phyloP scores from a whole-genome alignment of 345 rosid species.

The Trapa incisa region DNA sequence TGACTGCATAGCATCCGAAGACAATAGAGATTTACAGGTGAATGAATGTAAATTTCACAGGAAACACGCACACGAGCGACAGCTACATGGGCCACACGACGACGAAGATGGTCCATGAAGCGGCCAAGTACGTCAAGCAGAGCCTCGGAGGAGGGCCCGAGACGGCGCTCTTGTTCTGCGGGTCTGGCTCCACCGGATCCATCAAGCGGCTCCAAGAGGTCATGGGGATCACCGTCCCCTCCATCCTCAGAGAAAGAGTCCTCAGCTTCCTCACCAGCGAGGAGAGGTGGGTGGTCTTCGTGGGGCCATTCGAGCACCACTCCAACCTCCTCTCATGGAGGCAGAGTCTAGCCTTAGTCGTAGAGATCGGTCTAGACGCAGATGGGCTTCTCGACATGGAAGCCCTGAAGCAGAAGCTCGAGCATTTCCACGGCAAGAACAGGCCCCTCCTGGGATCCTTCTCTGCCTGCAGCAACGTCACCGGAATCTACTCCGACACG shows the following conservation, averaged over 20 bases:
- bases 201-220: slow-evolving; percentile 49
- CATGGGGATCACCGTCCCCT: slow-evolving; percentile 41
- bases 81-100: slow-evolving; percentile 42
- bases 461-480: slow-evolving; percentile 57
- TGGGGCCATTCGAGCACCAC: slow-evolving; percentile 59
- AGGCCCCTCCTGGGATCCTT: slow-evolving; percentile 47
- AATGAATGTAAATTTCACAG: slow-evolving; percentile 10
- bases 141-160: slow-evolving; percentile 37
- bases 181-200: slow-evolving; percentile 41
- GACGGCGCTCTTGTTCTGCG: slow-evolving; percentile 39
- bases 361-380: slow-evolving; percentile 34
- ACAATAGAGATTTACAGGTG: background rate
- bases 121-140: slow-evolving; percentile 29
- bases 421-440: slow-evolving; percentile 11
- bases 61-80: slow-evolving; percentile 45
- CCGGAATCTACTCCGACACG: slow-evolving; percentile 34
- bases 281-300: slow-evolving; percentile 45
- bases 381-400: slow-evolving; percentile 28
- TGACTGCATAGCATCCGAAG: background rate
- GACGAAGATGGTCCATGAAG: slow-evolving; percentile 36
- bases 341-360: slow-evolving; percentile 44
- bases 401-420: slow-evolving; percentile 20
- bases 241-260: slow-evolving; percentile 24
- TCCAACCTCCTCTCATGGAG: slow-evolving; percentile 57
- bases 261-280: slow-evolving; percentile 22